phyloP scores from a whole-genome alignment of 768 basidiomycete species.

The Mycena rosella region DNA sequence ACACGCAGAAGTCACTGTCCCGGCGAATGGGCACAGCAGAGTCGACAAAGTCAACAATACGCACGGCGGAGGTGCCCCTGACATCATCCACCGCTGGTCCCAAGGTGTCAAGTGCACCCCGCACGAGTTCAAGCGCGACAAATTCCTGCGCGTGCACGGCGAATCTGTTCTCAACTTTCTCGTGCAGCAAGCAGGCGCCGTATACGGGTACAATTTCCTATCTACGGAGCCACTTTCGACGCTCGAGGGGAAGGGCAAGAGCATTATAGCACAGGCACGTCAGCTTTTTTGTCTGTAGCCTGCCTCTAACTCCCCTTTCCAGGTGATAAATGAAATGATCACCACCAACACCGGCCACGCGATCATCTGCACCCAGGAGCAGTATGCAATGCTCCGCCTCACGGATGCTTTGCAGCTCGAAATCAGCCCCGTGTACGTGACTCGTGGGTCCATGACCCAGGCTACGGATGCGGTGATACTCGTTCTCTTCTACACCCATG shows the following conservation, averaged over 20 bases:
- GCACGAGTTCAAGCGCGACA: constrained; percentile 21
- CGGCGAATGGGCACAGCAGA: background rate
- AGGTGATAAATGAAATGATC: constrained; percentile 24
- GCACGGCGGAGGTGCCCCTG: background rate
- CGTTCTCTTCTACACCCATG: constrained; percentile 25
- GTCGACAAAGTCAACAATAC: constrained; percentile 3
- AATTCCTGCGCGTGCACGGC: constrained; percentile 2
- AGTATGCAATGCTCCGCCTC: constrained; percentile 18
- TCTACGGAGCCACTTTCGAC: constrained; percentile 1
- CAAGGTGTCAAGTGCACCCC: constrained; percentile 7
- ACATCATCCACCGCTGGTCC: constrained; percentile 17
- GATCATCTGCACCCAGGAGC: constrained; percentile 19
- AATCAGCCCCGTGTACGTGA: constrained; percentile 12
- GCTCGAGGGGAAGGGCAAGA: constrained; percentile 14
- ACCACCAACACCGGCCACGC: constrained; percentile 15
- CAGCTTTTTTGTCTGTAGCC: constrained; percentile 1
- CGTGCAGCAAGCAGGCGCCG: constrained; percentile 1
- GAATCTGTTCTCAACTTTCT: constrained; percentile 20
- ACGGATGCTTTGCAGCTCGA: constrained; percentile 5
- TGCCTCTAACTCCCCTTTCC: constrained; percentile 3
- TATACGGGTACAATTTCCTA: constrained; percentile 1
- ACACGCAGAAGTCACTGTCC: background rate
- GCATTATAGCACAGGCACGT: constrained; percentile 12
- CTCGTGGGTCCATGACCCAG: constrained; percentile 9
- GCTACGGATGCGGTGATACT: constrained; percentile 4